phyloP scores from a whole-genome alignment of 192 early-diverging fungal species.

The Lobosporangium transversale region DNA sequence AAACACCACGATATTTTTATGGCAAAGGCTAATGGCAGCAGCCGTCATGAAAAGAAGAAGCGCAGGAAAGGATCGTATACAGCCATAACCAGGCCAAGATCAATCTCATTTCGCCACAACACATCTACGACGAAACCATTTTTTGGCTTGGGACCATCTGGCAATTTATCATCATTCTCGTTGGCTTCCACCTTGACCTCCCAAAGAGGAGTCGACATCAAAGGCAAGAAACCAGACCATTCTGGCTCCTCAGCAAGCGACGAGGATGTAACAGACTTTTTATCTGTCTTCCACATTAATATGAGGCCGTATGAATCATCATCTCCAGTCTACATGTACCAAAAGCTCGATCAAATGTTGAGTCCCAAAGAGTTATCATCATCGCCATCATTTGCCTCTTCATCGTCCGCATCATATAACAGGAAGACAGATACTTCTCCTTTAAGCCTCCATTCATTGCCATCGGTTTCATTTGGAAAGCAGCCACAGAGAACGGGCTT shows the following conservation, averaged over 20 bases:
- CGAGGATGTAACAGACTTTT: neutral
- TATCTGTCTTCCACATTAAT: neutral
- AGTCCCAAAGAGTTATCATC: neutral
- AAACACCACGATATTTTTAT: neutral
- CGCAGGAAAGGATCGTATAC: constrained; percentile 17
- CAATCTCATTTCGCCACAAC: neutral
- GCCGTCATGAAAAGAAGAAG: constrained; percentile 24
- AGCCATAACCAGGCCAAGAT: neutral
- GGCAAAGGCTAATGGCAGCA: neutral
- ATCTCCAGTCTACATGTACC: constrained; percentile 1
- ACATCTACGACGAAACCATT: neutral
- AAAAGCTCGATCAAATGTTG: neutral
- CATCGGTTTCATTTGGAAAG: neutral
- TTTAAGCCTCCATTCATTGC: too few species aligned
- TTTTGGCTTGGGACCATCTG: constrained; percentile 18
- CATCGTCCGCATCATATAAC: neutral
- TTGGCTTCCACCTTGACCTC: constrained; percentile 2
- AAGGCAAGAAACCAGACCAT: constrained; percentile 20
- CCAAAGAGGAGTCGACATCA: neutral
- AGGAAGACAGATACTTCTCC: too few species aligned
- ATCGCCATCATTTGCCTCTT: neutral
- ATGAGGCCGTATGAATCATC: constrained; percentile 9
- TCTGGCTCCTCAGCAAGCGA: neutral
- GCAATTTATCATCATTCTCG: constrained; percentile 16
- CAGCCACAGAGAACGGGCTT: neutral